Evolutionary conservation across 331 rosid genomes (phyloP).

Genomic region (Erythrophleum ivorense): DNA sequence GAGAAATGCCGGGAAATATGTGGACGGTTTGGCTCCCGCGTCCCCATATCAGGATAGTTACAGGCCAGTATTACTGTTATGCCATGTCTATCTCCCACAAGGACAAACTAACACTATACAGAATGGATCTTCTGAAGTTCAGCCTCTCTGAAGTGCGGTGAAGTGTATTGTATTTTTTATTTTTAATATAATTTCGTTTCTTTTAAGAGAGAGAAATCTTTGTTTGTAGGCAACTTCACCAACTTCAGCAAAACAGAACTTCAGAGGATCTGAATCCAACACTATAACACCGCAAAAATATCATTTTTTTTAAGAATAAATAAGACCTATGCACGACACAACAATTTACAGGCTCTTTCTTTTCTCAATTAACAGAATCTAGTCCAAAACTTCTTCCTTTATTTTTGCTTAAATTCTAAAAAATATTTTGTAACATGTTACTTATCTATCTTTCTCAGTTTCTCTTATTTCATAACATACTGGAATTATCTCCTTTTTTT

Average conservation of each 20-base stretch:
- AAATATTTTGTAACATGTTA: neutral
- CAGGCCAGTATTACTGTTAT: neutral
- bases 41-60: neutral
- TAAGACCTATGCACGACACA: neutral
- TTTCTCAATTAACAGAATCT: neutral
- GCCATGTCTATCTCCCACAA: neutral
- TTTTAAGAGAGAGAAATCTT: no score
- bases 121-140: no score
- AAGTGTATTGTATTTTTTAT: no score
- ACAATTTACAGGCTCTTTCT: neutral
- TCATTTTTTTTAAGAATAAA: neutral
- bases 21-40: conserved; percentile 37
- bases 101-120: neutral
- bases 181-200: no score
- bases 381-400: neutral
- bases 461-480: neutral
- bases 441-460: neutral
- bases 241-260: no score
- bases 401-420: neutral
- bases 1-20: conserved; percentile 14
- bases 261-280: no score
- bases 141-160: no score
- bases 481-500: neutral
- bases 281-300: neutral
- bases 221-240: no score